Percentiles rank a stretch among this genome's conserved stretches.
phyloP scores from a whole-genome alignment of 371 early-diverging fungal genomes.

The Mucor circinelloides region DNA sequence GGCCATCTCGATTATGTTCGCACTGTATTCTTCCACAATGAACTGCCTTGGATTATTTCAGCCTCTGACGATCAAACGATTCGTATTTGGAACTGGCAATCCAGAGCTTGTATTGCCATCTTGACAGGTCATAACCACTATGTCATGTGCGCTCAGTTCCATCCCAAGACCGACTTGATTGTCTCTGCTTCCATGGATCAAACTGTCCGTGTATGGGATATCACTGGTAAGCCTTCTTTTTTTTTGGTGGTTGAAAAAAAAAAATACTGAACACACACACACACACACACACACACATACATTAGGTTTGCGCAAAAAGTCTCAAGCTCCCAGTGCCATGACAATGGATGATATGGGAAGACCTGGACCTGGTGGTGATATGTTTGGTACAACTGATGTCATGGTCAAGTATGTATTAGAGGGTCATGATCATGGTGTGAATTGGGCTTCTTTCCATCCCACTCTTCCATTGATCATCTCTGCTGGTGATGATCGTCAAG shows the following conservation, averaged over 20 bases:
- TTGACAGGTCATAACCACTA: constrained; percentile 99
- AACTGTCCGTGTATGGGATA: constrained; percentile 99
- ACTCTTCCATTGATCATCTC: constrained; percentile 93
- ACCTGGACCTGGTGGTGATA: constrained; percentile 74
- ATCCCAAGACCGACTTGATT: constrained; percentile 94
- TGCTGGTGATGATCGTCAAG: constrained; percentile 97
- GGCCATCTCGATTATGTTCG: constrained; percentile 99
- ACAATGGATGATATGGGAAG: constrained; percentile 62
- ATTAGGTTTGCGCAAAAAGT: constrained; percentile 83
- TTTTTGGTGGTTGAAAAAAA: too few relatives aligned
- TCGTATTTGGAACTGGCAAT: constrained; percentile 99
- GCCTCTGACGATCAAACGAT: constrained; percentile 99
- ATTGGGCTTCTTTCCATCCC: constrained; percentile 97
- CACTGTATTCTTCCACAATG: constrained; percentile 98
- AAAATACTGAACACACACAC: too few relatives aligned
- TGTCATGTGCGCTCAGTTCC: constrained; percentile 99
- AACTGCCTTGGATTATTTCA: constrained; percentile 97
- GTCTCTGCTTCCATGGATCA: constrained; percentile 98
- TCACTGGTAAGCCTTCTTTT: constrained; percentile 79
- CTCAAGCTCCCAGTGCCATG: constrained; percentile 63
- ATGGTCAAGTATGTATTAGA: constrained; percentile 98
- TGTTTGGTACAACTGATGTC: constrained; percentile 94
- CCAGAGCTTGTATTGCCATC: constrained; percentile 95
- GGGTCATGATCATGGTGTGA: constrained; percentile 99
- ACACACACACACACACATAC: neutral